phyloP scores from a whole-genome alignment of 164 flowering plant genomes.

The Chimonanthus praecox region DNA sequence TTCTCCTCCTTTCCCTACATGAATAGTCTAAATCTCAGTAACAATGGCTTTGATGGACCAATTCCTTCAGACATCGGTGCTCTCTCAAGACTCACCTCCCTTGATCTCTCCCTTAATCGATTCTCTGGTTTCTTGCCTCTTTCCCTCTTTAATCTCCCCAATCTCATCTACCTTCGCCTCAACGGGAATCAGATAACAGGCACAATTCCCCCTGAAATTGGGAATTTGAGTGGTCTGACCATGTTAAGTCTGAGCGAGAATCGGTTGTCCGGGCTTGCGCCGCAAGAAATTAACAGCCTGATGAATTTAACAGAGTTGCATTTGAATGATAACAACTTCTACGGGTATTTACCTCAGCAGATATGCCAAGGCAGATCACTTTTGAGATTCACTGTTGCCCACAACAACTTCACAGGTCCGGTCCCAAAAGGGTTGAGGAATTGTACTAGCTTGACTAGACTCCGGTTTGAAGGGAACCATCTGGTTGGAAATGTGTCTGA shows the following conservation, averaged over 20 bases:
- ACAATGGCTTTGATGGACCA: slow-evolving; percentile 4
- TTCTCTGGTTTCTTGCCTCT: slow-evolving; percentile 19
- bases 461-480: slow-evolving; percentile 15
- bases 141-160: slow-evolving; percentile 24
- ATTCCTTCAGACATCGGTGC: slow-evolving; percentile 20
- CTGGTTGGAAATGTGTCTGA: slow-evolving; percentile 14
- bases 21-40: slow-evolving; percentile 13
- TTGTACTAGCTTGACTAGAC: slow-evolving; percentile 18
- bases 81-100: slow-evolving; percentile 17
- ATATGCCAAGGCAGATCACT: background rate
- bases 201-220: background rate
- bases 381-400: background rate
- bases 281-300: background rate
- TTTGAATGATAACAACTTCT: slow-evolving; percentile 13
- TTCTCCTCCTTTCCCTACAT: slow-evolving; percentile 25
- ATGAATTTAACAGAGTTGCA: background rate
- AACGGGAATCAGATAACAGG: slow-evolving; percentile 16
- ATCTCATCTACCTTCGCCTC: slow-evolving; percentile 13
- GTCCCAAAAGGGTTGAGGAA: slow-evolving; percentile 18
- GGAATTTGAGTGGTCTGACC: slow-evolving; percentile 9
- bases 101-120: slow-evolving; percentile 19
- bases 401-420: slow-evolving; percentile 4
- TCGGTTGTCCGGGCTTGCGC: background rate
- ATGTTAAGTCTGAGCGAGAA: background rate
- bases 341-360: slow-evolving; percentile 13